Conservation (phyloP, 192 early-diverging fungal species). For the Mortierella claussenii region DNA sequence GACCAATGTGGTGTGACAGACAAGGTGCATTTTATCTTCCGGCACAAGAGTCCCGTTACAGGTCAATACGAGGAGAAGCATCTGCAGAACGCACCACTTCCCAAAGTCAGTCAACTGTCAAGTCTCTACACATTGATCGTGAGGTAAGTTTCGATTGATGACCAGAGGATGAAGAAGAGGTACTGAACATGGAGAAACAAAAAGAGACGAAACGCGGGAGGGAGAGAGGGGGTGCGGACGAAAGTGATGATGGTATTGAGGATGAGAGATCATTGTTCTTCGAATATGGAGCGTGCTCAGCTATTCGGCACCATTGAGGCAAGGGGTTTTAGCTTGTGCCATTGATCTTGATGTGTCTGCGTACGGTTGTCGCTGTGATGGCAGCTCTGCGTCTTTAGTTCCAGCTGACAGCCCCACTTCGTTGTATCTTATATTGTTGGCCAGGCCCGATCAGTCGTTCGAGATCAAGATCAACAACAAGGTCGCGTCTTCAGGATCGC, state of each 20-base stretch:
- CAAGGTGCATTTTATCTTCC: conserved; percentile 93
- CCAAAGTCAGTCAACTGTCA: conserved; percentile 69
- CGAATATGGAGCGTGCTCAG: too few relatives aligned
- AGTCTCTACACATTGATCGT: conserved; percentile 87
- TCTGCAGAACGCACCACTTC: conserved; percentile 69
- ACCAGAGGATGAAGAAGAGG: neutral
- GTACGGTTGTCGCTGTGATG: too few relatives aligned
- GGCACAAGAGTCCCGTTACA: conserved; percentile 87
- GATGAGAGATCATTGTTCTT: too few relatives aligned
- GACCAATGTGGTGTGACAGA: conserved; percentile 88
- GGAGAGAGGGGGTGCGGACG: too few relatives aligned
- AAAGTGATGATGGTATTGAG: too few relatives aligned
- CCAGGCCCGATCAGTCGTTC: conserved; percentile 79
- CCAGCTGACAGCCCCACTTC: too few relatives aligned
- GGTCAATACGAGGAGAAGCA: conserved; percentile 88
- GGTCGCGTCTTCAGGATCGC: conserved; percentile 67
- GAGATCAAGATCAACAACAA: conserved; percentile 79
- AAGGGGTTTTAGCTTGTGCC: too few relatives aligned
- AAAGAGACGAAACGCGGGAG: neutral
- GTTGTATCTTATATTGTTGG: neutral
- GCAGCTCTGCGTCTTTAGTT: too few relatives aligned
- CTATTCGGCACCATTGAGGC: too few relatives aligned
- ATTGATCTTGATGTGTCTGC: too few relatives aligned
- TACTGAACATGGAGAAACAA: neutral
- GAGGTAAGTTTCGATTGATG: conserved; percentile 18